Percentiles rank a stretch among this genome's conserved stretches.
Conservation (phyloP, 2,329 filamentous ascomycete genomes). For the Lachnellula suecica region DNA sequence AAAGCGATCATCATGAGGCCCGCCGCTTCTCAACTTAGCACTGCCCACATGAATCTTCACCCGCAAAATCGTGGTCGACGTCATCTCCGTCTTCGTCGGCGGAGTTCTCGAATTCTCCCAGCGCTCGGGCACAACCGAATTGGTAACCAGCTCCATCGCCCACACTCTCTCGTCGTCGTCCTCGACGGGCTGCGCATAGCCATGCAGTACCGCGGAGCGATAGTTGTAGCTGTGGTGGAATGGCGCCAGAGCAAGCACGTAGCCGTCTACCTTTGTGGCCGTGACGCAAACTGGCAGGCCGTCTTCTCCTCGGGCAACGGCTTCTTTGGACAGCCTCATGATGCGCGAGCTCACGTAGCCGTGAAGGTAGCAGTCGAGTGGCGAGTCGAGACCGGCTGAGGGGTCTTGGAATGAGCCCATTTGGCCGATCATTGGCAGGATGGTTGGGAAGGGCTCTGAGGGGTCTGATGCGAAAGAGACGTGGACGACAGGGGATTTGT, state of each 20-base stretch:
- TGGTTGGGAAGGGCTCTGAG: conserved; percentile 28
- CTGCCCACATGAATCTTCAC: conserved; percentile 70
- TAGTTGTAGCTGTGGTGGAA: conserved; percentile 86
- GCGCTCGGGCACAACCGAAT: conserved; percentile 67
- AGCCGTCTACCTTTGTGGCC: conserved; percentile 74
- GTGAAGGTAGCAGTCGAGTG: conserved; percentile 77
- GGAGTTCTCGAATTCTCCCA: conserved; percentile 70
- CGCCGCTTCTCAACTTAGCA: conserved; percentile 70
- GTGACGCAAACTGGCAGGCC: conserved; percentile 72
- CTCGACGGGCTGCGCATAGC: conserved; percentile 67
- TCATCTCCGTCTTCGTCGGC: conserved; percentile 72
- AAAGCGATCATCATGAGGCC: conserved; percentile 53
- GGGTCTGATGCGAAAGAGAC: conserved; percentile 69
- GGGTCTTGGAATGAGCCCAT: conserved; percentile 70
- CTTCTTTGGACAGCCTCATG: conserved; percentile 54
- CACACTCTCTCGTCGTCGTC: conserved; percentile 70
- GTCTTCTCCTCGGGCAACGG: conserved; percentile 22
- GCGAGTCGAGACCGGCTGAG: conserved; percentile 59
- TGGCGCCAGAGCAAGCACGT: conserved; percentile 77
- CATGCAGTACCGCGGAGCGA: conserved; percentile 72
- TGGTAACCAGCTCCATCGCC: conserved; percentile 77
- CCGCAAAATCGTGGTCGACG: conserved; percentile 69
- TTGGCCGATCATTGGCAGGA: conserved; percentile 82
- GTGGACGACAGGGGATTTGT: conserved; percentile 69
- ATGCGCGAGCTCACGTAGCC: conserved; percentile 80